Evolutionary conservation across 2,329 filamentous ascomycete species (phyloP).

Genomic region (Ceratocystis lukuohia): DNA sequence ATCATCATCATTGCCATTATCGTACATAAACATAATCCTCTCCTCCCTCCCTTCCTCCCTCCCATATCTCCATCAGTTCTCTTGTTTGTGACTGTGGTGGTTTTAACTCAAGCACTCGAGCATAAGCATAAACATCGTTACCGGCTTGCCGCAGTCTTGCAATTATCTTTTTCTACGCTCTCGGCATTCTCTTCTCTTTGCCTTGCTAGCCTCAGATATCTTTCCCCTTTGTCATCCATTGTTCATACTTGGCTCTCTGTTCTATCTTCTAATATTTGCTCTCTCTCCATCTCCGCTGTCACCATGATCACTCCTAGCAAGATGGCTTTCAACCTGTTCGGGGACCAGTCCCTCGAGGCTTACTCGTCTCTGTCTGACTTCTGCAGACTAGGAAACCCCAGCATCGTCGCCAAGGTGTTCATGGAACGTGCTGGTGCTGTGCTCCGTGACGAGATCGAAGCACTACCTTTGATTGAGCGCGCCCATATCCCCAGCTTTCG

Average conservation of each 20-base stretch:
- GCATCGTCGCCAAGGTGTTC: conserved; percentile 46
- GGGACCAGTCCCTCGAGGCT: conserved; percentile 58
- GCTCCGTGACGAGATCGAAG: conserved; percentile 46
- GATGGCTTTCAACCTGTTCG: conserved; percentile 49
- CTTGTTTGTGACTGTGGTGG: not conserved
- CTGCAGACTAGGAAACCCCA: conserved; percentile 33
- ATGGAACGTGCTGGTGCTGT: conserved; percentile 44
- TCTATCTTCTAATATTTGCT: not conserved
- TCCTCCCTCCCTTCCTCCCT: not conserved
- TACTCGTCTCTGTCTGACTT: conserved; percentile 47
- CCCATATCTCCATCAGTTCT: not conserved
- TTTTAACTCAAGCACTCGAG: not conserved
- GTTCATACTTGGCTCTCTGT: not conserved
- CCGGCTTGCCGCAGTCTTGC: not conserved
- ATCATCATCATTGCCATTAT: not conserved
- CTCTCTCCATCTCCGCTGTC: not conserved
- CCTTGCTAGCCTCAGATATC: not conserved
- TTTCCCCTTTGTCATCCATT: not conserved
- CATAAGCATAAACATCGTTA: not conserved
- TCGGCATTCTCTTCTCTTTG: not conserved
- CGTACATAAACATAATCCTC: not conserved
- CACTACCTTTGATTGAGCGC: conserved; percentile 43
- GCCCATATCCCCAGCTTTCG: conserved; percentile 47
- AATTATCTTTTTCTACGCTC: not conserved
- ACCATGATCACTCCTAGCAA: conserved; percentile 23